Percentiles rank a stretch among this genome's conserved stretches.
These are phyloP conservation scores for Austroboletus niveus DNA, from an alignment of 1,284 basidiomycete species.

Conservation along the genomic window DNA sequence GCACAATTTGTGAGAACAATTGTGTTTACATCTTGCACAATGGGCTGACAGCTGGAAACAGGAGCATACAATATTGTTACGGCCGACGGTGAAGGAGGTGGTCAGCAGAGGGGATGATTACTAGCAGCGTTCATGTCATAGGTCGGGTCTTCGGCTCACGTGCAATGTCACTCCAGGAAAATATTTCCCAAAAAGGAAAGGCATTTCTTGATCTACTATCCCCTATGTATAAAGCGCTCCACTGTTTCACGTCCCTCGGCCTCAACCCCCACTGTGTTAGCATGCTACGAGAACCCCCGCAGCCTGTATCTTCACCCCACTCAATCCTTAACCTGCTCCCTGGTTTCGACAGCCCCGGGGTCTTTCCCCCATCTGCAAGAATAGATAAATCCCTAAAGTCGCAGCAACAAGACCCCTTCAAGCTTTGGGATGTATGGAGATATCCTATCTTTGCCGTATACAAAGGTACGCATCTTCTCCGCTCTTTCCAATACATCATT, in stretches of 20 bases:
- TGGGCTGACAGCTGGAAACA: constrained; percentile 29
- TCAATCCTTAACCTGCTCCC: constrained; percentile 39
- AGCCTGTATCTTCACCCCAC: constrained; percentile 15
- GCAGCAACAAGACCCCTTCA: constrained; percentile 49
- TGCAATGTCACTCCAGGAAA: constrained; percentile 1
- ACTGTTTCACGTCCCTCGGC: not conserved
- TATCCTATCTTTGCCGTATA: constrained; percentile 59
- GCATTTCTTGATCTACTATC: not conserved
- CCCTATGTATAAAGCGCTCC: not conserved
- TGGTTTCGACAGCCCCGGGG: constrained; percentile 66
- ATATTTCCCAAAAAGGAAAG: constrained; percentile 26
- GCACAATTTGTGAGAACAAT: constrained; percentile 81
- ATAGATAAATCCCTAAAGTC: constrained; percentile 63
- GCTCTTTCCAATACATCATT: not conserved
- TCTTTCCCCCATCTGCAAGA: constrained; percentile 66
- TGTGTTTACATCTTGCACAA: not conserved
- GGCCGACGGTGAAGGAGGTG: constrained; percentile 93
- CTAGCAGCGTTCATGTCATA: constrained; percentile 31
- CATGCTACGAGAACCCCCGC: constrained; percentile 28
- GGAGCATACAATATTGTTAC: constrained; percentile 92
- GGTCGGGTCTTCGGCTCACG: not conserved
- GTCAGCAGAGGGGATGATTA: constrained; percentile 95
- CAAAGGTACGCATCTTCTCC: constrained; percentile 54
- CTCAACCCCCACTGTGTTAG: not conserved
- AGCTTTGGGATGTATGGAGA: constrained; percentile 68